Percentiles rank a stretch among this genome's conserved stretches.
Evolutionary conservation across 129 eudicot species (phyloP).

Genomic region (Smallanthus sonchifolius): DNA sequence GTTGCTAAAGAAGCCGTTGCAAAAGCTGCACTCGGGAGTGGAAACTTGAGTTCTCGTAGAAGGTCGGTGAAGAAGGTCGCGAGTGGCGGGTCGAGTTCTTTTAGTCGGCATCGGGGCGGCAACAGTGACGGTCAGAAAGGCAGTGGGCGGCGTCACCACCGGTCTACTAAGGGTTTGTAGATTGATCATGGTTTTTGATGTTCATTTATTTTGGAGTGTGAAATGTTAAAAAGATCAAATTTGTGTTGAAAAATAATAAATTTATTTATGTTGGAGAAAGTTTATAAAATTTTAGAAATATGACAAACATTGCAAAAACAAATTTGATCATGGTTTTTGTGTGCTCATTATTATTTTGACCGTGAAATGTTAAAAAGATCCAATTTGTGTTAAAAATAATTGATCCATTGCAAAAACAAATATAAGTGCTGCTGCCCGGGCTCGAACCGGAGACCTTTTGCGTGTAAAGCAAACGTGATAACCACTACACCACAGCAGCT

Average conservation of each 20-base stretch:
- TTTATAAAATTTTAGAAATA: no score
- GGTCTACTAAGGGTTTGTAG: constrained; percentile 30
- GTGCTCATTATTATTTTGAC: no score
- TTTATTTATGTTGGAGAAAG: not conserved
- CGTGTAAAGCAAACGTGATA: constrained; percentile 41
- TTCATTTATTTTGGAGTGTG: constrained; percentile 4
- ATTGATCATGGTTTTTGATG: constrained; percentile 5
- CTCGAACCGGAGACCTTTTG: constrained; percentile 38
- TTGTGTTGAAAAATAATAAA: constrained; percentile 7
- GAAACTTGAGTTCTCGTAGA: constrained; percentile 38
- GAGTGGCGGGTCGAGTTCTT: constrained; percentile 35
- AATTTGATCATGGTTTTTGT: not conserved
- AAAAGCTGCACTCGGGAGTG: constrained; percentile 59
- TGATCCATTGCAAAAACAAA: no score
- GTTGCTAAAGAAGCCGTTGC: constrained; percentile 49
- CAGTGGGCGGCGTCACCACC: constrained; percentile 40
- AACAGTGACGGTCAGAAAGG: constrained; percentile 24
- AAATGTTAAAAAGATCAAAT: not conserved
- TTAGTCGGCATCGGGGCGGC: constrained; percentile 38
- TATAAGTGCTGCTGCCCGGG: constrained; percentile 32
- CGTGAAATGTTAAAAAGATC: no score
- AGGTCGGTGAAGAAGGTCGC: constrained; percentile 41
- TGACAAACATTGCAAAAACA: not conserved
- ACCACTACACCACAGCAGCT: constrained; percentile 40
- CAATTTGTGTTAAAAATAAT: no score